Evolutionary conservation across 2,329 filamentous ascomycete genomes (phyloP), one percentile per base, ranked within the genome.

Genomic region (Rachicladosporium sp.): DNA sequence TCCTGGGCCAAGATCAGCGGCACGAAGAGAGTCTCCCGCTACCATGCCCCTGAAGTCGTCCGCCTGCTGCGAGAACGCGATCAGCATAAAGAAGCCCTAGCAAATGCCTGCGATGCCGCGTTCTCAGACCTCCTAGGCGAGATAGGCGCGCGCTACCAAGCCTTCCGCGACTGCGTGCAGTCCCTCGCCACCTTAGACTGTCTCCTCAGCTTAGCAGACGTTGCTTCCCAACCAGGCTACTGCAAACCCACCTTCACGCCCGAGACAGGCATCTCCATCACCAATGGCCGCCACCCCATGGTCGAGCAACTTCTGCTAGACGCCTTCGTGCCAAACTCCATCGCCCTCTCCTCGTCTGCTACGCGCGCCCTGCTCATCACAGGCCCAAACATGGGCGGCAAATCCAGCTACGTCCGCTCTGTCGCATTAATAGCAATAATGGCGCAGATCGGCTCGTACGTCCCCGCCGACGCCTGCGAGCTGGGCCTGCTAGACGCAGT

Each of bases 381-480:
- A 0, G 91, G 91, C 0, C 91, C 91, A 23, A 98, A 98, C 65
- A 98, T 98, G 91, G 91, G 91, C 53, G 91, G 91, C 41, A 98
- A 98, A 58, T 94, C 86, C n/a, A 91, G 82, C 42, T 98, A 94
- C 60, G 89, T 98, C 13, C 85, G 91, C 38, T 84, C 88, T 49
- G 78, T 93, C 33, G 89, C 91, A 7, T 76, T 98, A 5, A 86
- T 96, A 46, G 76, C 82, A 35, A 88, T 98, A 53, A 88, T 98
- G 67, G 87, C 86, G 6, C 91, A 98, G 57, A 82, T 95, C 47
- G 91, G 91, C 37, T 93, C 84, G 30, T 98, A 88, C 60, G 87
- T 98, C 1, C 91, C 91, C 2, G 89, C 89, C 15, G 69, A 73
- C 21, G 70, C 76, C 2, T 77, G 89, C 19, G 64, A 68, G 3